Evolutionary conservation across 768 basidiomycete species (phyloP), one percentile per base, ranked within the genome.

Genomic region (Lentinus tigrinus): DNA sequence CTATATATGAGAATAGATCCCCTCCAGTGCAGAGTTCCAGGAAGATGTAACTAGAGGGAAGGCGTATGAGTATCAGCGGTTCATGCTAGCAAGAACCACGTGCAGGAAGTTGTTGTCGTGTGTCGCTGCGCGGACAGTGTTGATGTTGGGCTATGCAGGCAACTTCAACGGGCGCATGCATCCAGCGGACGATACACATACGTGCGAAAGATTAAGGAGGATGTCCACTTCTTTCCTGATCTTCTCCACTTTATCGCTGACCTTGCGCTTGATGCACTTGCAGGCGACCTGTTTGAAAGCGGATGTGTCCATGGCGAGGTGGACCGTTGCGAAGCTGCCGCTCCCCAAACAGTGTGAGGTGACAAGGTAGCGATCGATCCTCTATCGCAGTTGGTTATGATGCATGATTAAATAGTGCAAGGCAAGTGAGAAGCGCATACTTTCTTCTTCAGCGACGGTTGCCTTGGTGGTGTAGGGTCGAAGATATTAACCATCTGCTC

Each of bases 1-100:
- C 84, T 62, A 93, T 88, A 70, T 93, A 92, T 3, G 89, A 89
- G 70, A 93, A 93, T n/a, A 93, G 79, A 66, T 93, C 91, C 23
- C 91, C 91, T 10, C 91, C 91, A 0, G 91, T 92, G 65, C 89
- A 92, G 8, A 93, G 77, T 70, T 93, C 87, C 34, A 93, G 83
- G 72, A 93, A 92, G 42, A 93, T 89, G 69, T 92, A 87, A 27
- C 87, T 89, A 31, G 43, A 28, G 31, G 11, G 6, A 10, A 14
- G 16, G 27, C 24, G 34, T 38, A 44, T 23, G 21, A 26, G 19
- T 1, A 17, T 4, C n/a, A n/a, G n/a, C n/a, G n/a, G n/a, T n/a
- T n/a, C n/a, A n/a, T 50, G 26, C 2, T 14, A 9, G 16, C 0
- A 21, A 23, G 16, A 27, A 13, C 11, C 14, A 51, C 65, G 14